Percentiles rank a stretch among this genome's conserved stretches.
phyloP scores from a whole-genome alignment of 2,329 filamentous ascomycete genomes.

The Sclerotinia minor region DNA sequence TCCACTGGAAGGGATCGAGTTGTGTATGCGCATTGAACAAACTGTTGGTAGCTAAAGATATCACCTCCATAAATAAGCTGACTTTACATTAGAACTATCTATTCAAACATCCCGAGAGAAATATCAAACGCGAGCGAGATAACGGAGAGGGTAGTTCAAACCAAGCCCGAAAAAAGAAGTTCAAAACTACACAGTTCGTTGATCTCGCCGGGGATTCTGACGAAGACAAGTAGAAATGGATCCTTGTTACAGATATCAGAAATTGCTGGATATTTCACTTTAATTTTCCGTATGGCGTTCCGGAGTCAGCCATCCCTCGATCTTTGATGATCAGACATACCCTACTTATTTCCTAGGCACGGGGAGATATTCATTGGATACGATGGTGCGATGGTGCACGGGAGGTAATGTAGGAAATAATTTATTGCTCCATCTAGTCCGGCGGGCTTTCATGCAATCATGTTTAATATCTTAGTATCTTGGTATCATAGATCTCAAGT shows the following conservation, averaged over 20 bases:
- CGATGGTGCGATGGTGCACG: too few species aligned
- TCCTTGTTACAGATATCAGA: background rate
- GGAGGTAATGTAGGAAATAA: background rate
- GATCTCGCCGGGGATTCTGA: slow-evolving; percentile 18
- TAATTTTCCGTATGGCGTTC: background rate
- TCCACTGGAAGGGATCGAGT: slow-evolving; percentile 9
- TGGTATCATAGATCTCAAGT: background rate
- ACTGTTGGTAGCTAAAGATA: background rate
- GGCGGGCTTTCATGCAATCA: background rate
- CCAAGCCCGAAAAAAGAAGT: background rate
- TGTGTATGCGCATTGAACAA: slow-evolving; percentile 13
- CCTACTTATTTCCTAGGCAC: too few species aligned
- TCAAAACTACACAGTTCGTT: background rate
- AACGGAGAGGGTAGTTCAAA: background rate
- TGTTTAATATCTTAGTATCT: accelerated
- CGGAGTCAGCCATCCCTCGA: background rate
- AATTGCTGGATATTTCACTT: background rate
- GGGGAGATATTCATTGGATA: background rate
- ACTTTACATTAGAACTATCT: background rate
- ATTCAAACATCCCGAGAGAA: slow-evolving; percentile 5
- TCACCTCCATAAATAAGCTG: background rate
- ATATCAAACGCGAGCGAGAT: slow-evolving; percentile 14
- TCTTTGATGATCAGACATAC: background rate
- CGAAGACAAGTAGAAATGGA: background rate
- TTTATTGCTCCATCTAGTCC: background rate